Conservation (phyloP, 140 eudicot species). For the Cichorium intybus region DNA sequence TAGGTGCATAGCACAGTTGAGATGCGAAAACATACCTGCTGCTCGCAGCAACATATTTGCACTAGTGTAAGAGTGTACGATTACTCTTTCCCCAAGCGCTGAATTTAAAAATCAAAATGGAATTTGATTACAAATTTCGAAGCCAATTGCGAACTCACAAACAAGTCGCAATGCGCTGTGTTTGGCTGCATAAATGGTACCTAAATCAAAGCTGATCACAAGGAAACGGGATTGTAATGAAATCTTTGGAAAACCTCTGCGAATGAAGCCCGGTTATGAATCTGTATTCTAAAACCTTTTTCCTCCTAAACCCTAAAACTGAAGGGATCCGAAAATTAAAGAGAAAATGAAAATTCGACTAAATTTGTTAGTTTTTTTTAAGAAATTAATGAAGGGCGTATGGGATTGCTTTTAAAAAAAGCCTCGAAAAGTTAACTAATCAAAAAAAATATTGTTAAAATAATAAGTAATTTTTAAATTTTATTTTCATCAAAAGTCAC, state of each 20-base stretch:
- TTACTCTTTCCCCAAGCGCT: not conserved
- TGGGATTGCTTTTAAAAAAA: too few relatives aligned
- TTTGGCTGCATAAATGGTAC: not conserved
- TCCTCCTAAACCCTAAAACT: slow-evolving; percentile 9
- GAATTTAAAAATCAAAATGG: not conserved
- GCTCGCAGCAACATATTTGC: slow-evolving; percentile 25
- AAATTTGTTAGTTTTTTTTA: too few relatives aligned
- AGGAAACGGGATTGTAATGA: not conserved
- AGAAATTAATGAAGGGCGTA: too few relatives aligned
- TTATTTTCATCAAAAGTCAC: too few relatives aligned
- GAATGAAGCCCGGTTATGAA: not conserved
- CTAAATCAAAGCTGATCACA: not conserved
- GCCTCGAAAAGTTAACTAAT: too few relatives aligned
- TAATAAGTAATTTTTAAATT: too few relatives aligned
- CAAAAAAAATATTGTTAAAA: too few relatives aligned
- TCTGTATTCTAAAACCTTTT: not conserved
- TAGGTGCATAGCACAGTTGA: not conserved
- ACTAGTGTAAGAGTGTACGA: not conserved
- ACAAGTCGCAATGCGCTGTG: not conserved
- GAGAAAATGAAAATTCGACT: too few relatives aligned
- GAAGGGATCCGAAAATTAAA: too few relatives aligned
- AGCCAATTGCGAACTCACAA: not conserved
- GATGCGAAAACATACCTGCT: slow-evolving; percentile 21
- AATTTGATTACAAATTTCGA: not conserved
- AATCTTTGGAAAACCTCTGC: not conserved